Conservation (phyloP, 2,329 filamentous ascomycete genomes). For the Tolypocladium pustulatum region DNA sequence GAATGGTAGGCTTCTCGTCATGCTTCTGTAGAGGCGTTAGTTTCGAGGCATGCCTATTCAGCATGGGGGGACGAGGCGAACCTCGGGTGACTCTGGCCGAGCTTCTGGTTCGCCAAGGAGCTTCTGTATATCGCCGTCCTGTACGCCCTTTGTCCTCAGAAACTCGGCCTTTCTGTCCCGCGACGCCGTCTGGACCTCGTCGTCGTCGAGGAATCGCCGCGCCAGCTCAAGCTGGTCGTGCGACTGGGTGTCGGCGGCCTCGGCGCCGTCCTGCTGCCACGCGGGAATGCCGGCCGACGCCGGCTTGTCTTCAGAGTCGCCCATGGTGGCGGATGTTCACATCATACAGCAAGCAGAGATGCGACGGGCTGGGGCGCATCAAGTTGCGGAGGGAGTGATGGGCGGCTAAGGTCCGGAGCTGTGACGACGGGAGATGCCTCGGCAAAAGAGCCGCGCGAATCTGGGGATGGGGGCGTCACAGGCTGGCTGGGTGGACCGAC, state of each 20-base stretch:
- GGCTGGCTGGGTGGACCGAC: background rate
- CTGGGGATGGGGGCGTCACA: background rate
- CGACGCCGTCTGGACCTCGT: constrained; percentile 57
- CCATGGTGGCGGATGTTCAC: constrained; percentile 13
- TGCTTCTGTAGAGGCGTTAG: background rate
- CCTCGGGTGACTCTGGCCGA: constrained; percentile 6
- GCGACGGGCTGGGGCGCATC: background rate
- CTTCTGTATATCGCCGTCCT: constrained; percentile 53
- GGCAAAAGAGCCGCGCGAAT: constrained; percentile 2
- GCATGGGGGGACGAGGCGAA: constrained; percentile 5
- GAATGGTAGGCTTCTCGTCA: background rate
- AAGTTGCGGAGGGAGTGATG: background rate
- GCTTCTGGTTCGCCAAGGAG: constrained; percentile 37
- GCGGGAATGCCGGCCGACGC: constrained; percentile 13
- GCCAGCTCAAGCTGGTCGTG: constrained; percentile 48
- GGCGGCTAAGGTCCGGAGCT: constrained; percentile 6
- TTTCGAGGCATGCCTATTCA: too few relatives aligned
- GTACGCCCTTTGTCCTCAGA: constrained; percentile 65
- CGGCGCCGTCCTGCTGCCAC: constrained; percentile 16
- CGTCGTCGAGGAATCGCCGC: constrained; percentile 64
- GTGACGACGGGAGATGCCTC: constrained; percentile 3
- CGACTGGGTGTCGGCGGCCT: constrained; percentile 7
- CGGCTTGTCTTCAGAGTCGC: constrained; percentile 19
- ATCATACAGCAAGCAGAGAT: background rate
- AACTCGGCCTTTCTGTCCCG: constrained; percentile 67